phyloP scores from a whole-genome alignment of 2,329 filamentous ascomycete species.

The Scedosporium apiospermum region DNA sequence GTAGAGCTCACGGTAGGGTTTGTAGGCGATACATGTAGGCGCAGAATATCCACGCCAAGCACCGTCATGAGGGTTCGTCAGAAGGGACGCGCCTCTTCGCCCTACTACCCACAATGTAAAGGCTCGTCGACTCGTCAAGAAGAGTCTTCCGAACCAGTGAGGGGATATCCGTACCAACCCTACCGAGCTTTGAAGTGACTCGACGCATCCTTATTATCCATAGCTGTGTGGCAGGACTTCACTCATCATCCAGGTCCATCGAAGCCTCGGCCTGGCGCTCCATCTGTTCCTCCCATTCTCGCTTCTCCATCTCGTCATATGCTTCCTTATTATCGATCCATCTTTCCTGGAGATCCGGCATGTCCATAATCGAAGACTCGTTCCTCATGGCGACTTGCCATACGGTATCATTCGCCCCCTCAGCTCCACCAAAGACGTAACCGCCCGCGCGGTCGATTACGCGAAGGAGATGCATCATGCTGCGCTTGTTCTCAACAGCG shows the following conservation, averaged over 20 bases:
- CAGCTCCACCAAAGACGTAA: slow-evolving; percentile 83
- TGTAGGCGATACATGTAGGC: too few species aligned
- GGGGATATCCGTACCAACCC: too few species aligned
- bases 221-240: not conserved
- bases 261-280: slow-evolving; percentile 26
- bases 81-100: too few species aligned
- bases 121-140: too few species aligned
- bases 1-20: too few species aligned
- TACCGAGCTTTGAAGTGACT: not conserved
- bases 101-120: too few species aligned
- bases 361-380: slow-evolving; percentile 64
- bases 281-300: slow-evolving; percentile 66
- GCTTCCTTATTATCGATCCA: slow-evolving; percentile 89
- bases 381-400: slow-evolving; percentile 93
- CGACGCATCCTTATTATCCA: not conserved
- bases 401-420: slow-evolving; percentile 91
- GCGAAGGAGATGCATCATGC: slow-evolving; percentile 85
- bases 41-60: too few species aligned
- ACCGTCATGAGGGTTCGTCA: too few species aligned
- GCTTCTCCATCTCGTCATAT: slow-evolving; percentile 70
- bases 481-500: slow-evolving; percentile 92
- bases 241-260: slow-evolving; percentile 3
- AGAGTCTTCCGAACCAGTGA: too few species aligned
- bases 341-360: slow-evolving; percentile 84
- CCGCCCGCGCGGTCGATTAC: slow-evolving; percentile 88